These are phyloP conservation scores for Termitomyces sp. DNA, from an alignment of 768 basidiomycete genomes.

Conservation along the genomic window DNA sequence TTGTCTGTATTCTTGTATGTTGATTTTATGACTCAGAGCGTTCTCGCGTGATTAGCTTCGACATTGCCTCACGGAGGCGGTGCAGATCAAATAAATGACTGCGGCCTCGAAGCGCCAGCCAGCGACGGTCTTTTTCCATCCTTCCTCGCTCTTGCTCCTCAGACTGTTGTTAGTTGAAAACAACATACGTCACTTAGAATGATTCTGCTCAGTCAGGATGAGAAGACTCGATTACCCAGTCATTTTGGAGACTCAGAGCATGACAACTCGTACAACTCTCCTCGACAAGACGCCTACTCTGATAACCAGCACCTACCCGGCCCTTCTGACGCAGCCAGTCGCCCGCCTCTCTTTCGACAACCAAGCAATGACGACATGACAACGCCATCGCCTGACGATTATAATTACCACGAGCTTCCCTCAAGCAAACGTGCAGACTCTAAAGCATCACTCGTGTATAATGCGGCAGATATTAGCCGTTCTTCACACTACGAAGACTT, in stretches of 20 bases:
- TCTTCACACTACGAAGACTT: constrained; percentile 48
- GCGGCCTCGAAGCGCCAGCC: not conserved
- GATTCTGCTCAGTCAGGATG: constrained; percentile 15
- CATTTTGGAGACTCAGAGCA: constrained; percentile 6
- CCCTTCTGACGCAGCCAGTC: constrained; percentile 5
- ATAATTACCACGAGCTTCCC: constrained; percentile 3
- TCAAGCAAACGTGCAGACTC: constrained; percentile 19
- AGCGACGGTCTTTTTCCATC: not conserved
- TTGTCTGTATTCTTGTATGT: constrained; percentile 1
- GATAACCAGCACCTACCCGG: not conserved
- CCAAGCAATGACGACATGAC: constrained; percentile 6
- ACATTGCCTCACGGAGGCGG: constrained; percentile 8
- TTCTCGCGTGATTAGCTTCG: not conserved
- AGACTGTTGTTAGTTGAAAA: not conserved
- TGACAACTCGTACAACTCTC: not conserved
- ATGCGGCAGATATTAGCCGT: constrained; percentile 39
- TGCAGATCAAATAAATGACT: constrained; percentile 2
- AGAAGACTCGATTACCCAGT: constrained; percentile 8
- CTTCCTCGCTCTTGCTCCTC: not conserved
- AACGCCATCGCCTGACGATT: not conserved
- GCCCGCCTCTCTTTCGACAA: constrained; percentile 13
- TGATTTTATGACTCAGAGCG: not conserved
- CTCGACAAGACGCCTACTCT: not conserved
- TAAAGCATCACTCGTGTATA: constrained; percentile 41
- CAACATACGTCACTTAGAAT: constrained; percentile 2